Evolutionary conservation across 495 filamentous ascomycete genomes (phyloP), one percentile per base, ranked within the genome.

Genomic region (Aspergillus taichungensis): DNA sequence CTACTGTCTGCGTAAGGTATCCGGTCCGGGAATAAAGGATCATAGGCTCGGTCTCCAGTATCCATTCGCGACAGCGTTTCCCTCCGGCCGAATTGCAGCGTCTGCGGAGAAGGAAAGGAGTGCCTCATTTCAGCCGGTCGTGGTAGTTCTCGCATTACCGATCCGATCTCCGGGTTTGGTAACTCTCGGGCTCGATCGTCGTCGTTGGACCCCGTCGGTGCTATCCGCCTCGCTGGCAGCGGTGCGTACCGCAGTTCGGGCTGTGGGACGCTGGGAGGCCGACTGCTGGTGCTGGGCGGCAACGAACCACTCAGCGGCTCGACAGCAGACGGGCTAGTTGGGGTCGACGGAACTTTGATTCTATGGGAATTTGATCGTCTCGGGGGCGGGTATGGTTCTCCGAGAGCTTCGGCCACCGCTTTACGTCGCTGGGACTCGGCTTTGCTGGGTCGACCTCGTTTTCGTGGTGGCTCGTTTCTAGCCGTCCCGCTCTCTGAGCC

Each of bases 361-460:
- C 60, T 64, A n/a, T 48, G 52, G 11, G 62, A 56, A 6, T 49
- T 44, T 13, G 53, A 47, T 30, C 64, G 52, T 30, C 67, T 53
- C 3, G 67, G 63, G 9, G 70, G 64, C 32, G 69, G 73, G 45
- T 75, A 77, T 3, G 59, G 54, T 51, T 74, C 70, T n/a, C 72
- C 72, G 10, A 72, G 70, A 13, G 65, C 64, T 54, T 76, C 72
- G 36, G 75, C 73, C 37, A 69, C 73, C 33, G 63, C 63, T 48
- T 72, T 72, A 42, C 71, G 66, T 13, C 68, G 64, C 47, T 79
- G 74, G 5, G 67, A 59, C 43, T 79, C 77, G 40, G 68, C 71
- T 57, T 80, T 80, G 50, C 69, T 77, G 40, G 78, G 78, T 9
- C 78, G 70, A 11, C 78, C 78, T 35, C 81, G 70, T 68, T 83